phyloP scores from a whole-genome alignment of 176 grass and related monocot species.

The Paspalum notatum region DNA sequence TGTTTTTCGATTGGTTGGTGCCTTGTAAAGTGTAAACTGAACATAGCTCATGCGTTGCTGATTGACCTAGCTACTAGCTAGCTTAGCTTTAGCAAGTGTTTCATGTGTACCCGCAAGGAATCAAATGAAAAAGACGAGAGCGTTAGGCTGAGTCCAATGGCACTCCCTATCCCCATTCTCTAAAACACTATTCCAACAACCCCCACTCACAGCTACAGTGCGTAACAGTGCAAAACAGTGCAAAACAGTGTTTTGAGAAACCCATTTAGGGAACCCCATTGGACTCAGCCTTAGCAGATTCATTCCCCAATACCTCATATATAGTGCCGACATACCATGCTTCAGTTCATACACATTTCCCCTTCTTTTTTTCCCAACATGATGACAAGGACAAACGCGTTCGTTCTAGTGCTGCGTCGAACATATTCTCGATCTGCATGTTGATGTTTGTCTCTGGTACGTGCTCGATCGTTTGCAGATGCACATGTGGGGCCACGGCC shows the following conservation, averaged over 20 bases:
- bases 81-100: constrained; percentile 43
- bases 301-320: not conserved
- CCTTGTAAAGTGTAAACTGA: not conserved
- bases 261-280: too few species aligned
- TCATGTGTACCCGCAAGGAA: constrained; percentile 25
- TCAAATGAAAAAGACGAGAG: constrained; percentile 2
- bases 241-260: too few species aligned
- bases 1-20: too few species aligned
- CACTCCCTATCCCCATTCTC: too few species aligned
- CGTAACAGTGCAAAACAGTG: too few species aligned
- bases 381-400: constrained; percentile 16
- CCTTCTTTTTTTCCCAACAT: not conserved
- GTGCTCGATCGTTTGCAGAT: too few species aligned
- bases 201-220: too few species aligned
- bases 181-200: too few species aligned
- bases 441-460: too few species aligned
- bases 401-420: not conserved
- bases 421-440: too few species aligned
- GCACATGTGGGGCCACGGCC: constrained; percentile 99
- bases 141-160: too few species aligned
- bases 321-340: not conserved
- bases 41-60: not conserved
- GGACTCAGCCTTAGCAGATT: too few species aligned
- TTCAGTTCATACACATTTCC: constrained; percentile 38
- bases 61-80: not conserved